phyloP scores from a whole-genome alignment of 768 basidiomycete species.

The Leccinellum rugosiceps region DNA sequence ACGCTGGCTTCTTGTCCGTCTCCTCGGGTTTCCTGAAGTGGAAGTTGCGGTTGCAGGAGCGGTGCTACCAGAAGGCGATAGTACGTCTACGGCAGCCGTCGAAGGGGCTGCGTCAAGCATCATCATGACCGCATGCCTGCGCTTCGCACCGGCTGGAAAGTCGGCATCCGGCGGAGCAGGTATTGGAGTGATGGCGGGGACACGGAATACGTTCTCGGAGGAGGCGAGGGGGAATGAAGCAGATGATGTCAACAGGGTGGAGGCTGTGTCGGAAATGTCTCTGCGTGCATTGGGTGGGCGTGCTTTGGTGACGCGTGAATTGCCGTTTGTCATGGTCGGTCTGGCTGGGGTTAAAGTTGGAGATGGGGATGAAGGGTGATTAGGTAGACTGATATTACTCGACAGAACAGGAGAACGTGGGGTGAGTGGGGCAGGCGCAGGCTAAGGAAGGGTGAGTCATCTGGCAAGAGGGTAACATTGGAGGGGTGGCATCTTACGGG shows the following conservation, averaged over 20 bases:
- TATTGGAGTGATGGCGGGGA: conserved; percentile 19
- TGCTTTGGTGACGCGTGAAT: conserved; percentile 29
- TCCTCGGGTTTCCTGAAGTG: conserved; percentile 36
- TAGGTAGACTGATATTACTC: conserved; percentile 12
- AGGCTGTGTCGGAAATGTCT: conserved; percentile 21
- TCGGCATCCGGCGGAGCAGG: conserved; percentile 33
- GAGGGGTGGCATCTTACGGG: conserved; percentile 30
- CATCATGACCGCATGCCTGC: conserved; percentile 78
- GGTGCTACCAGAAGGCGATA: conserved; percentile 36
- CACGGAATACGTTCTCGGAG: conserved; percentile 30
- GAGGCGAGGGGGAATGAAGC: conserved; percentile 23
- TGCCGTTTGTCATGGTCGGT: conserved; percentile 9
- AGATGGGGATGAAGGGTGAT: conserved; percentile 25
- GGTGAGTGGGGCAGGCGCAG: conserved; percentile 25
- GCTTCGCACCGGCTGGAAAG: conserved; percentile 59
- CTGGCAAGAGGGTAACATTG: neutral
- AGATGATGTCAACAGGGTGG: conserved; percentile 14
- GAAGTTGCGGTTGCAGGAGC: conserved; percentile 21
- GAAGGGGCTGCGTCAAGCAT: conserved; percentile 57
- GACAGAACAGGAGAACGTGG: conserved; percentile 31
- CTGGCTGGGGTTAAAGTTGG: conserved; percentile 25
- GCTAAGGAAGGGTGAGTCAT: conserved; percentile 17
- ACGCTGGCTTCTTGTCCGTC: conserved; percentile 56
- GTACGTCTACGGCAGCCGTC: conserved; percentile 35
- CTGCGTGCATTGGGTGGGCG: conserved; percentile 28